A percentile compares a stretch with the other conserved stretches of the same genome.
phyloP scores from a whole-genome alignment of 176 grass and related monocot genomes.

The Poa pratensis region DNA sequence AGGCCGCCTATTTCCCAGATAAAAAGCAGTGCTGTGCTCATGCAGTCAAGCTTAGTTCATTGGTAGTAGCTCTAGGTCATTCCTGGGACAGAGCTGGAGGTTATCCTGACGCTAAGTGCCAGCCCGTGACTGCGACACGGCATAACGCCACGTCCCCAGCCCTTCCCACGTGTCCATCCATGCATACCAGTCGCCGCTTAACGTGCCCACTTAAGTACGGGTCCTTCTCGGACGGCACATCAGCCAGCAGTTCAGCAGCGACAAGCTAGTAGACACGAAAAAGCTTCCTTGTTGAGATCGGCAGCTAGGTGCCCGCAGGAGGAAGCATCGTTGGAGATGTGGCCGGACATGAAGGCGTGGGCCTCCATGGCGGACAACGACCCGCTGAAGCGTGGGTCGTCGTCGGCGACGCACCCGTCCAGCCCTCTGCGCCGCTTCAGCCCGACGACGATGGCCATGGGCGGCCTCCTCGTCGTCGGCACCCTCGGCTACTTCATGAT shows the following conservation, averaged over 20 bases:
- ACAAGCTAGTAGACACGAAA: background rate
- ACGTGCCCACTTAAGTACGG: conserved; percentile 21
- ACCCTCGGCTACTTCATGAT: conserved; percentile 58
- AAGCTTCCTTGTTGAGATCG: background rate
- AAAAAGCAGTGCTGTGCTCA: too few relatives aligned
- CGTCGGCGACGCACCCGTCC: conserved; percentile 13
- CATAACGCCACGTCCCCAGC: background rate
- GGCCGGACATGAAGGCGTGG: conserved; percentile 52
- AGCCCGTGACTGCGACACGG: background rate
- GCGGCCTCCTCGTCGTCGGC: conserved; percentile 50
- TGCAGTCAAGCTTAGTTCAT: background rate
- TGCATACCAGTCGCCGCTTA: conserved; percentile 31
- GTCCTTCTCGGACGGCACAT: too few relatives aligned
- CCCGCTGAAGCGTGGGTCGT: conserved; percentile 30
- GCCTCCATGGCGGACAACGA: conserved; percentile 26
- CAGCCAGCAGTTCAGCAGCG: too few relatives aligned
- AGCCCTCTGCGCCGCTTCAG: conserved; percentile 52
- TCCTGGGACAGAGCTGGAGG: background rate
- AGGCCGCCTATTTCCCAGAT: too few relatives aligned
- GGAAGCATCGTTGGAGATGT: conserved; percentile 16
- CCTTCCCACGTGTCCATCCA: background rate
- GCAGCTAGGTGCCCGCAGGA: background rate
- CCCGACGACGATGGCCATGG: conserved; percentile 52
- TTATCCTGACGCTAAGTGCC: background rate
- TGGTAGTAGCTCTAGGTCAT: background rate